Conservation (phyloP, 1,284 basidiomycete genomes). For the Marasmius oreades region DNA sequence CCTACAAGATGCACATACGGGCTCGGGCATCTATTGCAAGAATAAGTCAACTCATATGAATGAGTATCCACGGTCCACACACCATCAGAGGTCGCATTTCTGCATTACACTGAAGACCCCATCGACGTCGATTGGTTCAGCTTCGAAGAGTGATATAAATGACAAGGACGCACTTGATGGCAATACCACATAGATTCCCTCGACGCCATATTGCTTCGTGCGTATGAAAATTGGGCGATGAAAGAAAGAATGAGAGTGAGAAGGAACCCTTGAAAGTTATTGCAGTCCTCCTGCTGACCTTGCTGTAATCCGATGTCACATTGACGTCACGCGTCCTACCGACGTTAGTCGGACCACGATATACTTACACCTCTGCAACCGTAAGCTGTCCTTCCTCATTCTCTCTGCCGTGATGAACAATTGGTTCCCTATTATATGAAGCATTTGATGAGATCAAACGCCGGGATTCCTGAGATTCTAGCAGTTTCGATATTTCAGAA, state of each 20-base stretch:
- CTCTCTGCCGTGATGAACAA: slow-evolving; percentile 30
- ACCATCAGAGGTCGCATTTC: slow-evolving; percentile 83
- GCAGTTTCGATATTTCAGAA: background rate
- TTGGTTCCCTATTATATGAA: slow-evolving; percentile 58
- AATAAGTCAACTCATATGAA: slow-evolving; percentile 6
- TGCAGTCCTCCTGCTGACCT: background rate
- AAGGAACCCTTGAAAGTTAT: background rate
- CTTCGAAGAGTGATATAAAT: slow-evolving; percentile 11
- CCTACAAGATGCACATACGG: slow-evolving; percentile 69
- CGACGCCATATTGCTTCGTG: slow-evolving; percentile 47
- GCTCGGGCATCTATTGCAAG: slow-evolving; percentile 62
- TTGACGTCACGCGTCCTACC: background rate
- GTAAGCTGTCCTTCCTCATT: slow-evolving; percentile 11
- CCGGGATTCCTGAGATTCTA: slow-evolving; percentile 36
- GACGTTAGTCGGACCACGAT: too few relatives aligned
- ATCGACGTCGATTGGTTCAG: slow-evolving; percentile 15
- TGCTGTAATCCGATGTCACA: background rate
- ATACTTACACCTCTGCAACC: too few relatives aligned
- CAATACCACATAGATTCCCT: slow-evolving; percentile 77
- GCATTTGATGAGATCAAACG: slow-evolving; percentile 35
- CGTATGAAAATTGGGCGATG: slow-evolving; percentile 4
- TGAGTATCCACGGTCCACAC: slow-evolving; percentile 18
- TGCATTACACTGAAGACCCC: slow-evolving; percentile 56
- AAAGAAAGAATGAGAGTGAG: background rate
- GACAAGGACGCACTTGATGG: slow-evolving; percentile 52